Conservation (phyloP, 176 grass and related monocot species). For the Bothriochloa decipiens region DNA sequence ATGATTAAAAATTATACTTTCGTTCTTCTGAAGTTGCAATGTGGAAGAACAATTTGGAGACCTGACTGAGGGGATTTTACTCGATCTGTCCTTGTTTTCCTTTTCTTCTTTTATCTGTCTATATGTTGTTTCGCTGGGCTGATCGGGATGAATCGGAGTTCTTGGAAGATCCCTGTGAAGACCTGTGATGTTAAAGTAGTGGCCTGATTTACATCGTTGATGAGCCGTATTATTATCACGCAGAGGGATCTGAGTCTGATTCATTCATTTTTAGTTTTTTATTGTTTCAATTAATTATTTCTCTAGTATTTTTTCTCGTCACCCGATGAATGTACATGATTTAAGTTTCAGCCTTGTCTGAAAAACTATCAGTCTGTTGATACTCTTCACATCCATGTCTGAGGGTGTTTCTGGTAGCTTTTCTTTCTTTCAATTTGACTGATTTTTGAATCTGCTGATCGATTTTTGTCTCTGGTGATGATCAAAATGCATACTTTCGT, state of each 20-base stretch:
- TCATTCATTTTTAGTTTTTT: background rate
- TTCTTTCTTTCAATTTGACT: too few relatives aligned
- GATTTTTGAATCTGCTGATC: rapidly evolving
- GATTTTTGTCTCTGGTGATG: conserved; percentile 28
- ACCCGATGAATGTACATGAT: conserved; percentile 45
- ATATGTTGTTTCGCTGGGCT: background rate
- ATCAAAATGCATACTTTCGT: conserved; percentile 54
- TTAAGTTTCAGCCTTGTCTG: conserved; percentile 65
- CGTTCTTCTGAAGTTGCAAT: conserved; percentile 55
- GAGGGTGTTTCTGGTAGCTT: background rate
- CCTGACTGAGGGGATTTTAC: conserved; percentile 43
- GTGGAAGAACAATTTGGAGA: conserved; percentile 64
- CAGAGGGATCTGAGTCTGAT: conserved; percentile 38
- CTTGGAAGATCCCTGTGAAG: conserved; percentile 11
- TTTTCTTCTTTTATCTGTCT: background rate
- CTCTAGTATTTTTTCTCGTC: background rate
- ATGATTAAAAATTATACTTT: conserved; percentile 57
- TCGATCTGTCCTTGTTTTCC: background rate
- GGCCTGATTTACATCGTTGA: conserved; percentile 50
- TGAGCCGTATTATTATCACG: conserved; percentile 42
- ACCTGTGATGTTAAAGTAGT: conserved; percentile 62
- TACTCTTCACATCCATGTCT: conserved; percentile 25
- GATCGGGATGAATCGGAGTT: background rate
- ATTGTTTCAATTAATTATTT: background rate
- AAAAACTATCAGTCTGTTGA: conserved; percentile 46